A percentile compares a stretch with the other conserved stretches of the same genome.
Conservation (phyloP, 148 eudicot genomes). For the Salicornia ramosissima region DNA sequence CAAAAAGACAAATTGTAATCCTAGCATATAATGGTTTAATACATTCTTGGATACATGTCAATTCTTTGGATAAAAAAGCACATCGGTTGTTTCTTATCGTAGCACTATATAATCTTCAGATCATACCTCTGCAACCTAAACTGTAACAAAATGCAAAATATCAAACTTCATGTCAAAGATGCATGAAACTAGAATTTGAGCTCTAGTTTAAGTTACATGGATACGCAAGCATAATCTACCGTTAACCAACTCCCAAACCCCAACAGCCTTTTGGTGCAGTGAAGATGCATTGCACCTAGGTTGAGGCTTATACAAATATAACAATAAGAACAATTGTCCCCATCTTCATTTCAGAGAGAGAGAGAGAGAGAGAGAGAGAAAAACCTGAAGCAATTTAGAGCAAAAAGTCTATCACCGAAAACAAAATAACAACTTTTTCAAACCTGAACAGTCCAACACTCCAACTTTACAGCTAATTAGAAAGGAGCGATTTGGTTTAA, state of each 20-base stretch:
- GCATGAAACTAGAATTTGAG: neutral
- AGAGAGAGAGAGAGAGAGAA: too few species aligned
- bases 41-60: too few species aligned
- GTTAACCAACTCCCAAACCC: neutral
- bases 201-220: neutral
- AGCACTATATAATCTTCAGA: conserved; percentile 9
- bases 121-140: neutral
- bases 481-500: neutral
- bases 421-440: neutral
- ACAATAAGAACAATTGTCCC: neutral
- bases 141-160: neutral
- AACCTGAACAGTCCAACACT: neutral
- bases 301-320: neutral
- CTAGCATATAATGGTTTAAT: too few species aligned
- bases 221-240: neutral
- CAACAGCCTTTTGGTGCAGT: neutral
- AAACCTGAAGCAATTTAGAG: too few species aligned
- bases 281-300: neutral
- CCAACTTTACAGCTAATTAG: too few species aligned
- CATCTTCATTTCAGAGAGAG: too few species aligned
- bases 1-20: too few species aligned
- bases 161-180: neutral
- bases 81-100: neutral
- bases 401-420: neutral
- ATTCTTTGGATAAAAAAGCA: neutral